Evolutionary conservation across 768 basidiomycete genomes (phyloP).

Genomic region (Tylopilus felleus): DNA sequence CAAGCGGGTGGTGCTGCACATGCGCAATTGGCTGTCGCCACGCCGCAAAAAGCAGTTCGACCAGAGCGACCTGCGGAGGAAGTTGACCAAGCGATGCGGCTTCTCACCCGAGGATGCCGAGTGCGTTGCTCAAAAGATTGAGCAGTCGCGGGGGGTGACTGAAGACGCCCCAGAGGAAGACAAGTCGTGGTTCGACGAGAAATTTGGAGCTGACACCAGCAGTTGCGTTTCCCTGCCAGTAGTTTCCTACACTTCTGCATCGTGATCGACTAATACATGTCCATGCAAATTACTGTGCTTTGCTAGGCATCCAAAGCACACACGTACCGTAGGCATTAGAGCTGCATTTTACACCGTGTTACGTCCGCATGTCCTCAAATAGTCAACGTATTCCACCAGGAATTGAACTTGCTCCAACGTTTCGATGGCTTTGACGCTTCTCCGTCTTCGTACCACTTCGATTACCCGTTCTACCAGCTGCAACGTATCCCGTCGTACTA

Average conservation of each 20-base stretch:
- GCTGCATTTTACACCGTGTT: slow-evolving; percentile 1
- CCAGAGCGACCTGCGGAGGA: slow-evolving; percentile 16
- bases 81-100: slow-evolving; percentile 23
- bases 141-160: slow-evolving; percentile 5
- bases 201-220: slow-evolving; percentile 5
- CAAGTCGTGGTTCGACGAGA: slow-evolving; percentile 20
- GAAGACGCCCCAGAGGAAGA: slow-evolving; percentile 12
- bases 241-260: slow-evolving; percentile 3
- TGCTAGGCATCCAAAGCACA: too few species aligned
- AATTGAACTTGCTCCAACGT: slow-evolving; percentile 91
- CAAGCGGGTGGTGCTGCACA: slow-evolving; percentile 24
- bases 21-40: slow-evolving; percentile 24
- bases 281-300: too few species aligned
- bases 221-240: slow-evolving; percentile 13
- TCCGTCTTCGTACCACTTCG: slow-evolving; percentile 62
- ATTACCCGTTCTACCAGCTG: slow-evolving; percentile 73
- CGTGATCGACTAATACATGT: neutral
- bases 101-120: slow-evolving; percentile 21
- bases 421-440: slow-evolving; percentile 90
- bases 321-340: neutral
- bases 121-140: slow-evolving; percentile 18
- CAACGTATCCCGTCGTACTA: slow-evolving; percentile 47
- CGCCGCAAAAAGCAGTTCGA: slow-evolving; percentile 11
- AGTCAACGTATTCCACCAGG: slow-evolving; percentile 71
- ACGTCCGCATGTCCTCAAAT: slow-evolving; percentile 36